phyloP scores from a whole-genome alignment of 2,329 filamentous ascomycete species.

The Ambrosiella cleistominuta region DNA sequence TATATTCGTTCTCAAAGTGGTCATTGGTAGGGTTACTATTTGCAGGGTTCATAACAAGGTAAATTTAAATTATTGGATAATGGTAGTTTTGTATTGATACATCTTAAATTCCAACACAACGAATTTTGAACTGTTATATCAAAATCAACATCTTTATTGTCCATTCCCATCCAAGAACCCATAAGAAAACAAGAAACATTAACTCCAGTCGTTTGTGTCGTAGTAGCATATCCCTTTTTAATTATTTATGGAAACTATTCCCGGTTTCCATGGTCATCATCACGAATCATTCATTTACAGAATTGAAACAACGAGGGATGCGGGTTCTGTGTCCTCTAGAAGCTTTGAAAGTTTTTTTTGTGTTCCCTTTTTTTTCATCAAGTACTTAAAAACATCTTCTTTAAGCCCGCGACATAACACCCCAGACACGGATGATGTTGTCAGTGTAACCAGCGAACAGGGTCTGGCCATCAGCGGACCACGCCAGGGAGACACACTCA shows the following conservation, averaged over 20 bases:
- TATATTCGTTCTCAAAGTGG: too few species aligned
- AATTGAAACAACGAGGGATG: conserved; percentile 8
- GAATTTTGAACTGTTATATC: neutral
- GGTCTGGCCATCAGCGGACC: conserved; percentile 96
- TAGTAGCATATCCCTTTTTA: neutral
- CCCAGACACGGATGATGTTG: conserved; percentile 97
- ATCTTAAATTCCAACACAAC: neutral
- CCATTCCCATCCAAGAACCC: neutral
- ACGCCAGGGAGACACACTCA: conserved; percentile 93
- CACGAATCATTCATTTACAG: conserved; percentile 9
- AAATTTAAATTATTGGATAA: neutral
- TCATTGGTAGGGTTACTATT: too few species aligned
- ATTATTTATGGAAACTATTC: neutral
- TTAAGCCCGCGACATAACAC: conserved; percentile 89
- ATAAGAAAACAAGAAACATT: conserved; percentile 2
- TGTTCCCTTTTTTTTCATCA: conserved; percentile 14
- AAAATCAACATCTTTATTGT: neutral
- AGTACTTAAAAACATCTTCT: conserved; percentile 15
- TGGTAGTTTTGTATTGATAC: neutral
- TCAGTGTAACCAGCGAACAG: conserved; percentile 99
- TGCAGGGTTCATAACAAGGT: conserved; percentile 20
- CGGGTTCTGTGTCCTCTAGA: conserved; percentile 13
- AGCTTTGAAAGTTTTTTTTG: conserved; percentile 14
- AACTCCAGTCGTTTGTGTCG: neutral
- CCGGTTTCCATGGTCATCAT: conserved; percentile 2